Conservation (phyloP, 2,329 filamentous ascomycete species). For the Fusarium sp. region DNA sequence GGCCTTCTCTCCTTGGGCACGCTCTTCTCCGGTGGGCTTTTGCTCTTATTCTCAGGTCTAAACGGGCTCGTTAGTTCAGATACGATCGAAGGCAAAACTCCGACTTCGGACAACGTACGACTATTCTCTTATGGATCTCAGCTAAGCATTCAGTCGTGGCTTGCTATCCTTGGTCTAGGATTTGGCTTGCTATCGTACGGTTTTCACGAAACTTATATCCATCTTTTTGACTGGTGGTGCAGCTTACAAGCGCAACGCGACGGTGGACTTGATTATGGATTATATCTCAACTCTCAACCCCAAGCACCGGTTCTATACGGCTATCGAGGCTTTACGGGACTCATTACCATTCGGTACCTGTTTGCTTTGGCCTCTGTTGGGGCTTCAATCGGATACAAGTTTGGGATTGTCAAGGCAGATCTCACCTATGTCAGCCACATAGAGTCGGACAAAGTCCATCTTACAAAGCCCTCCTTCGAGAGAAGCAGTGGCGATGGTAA, state of each 20-base stretch:
- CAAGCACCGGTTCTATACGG: constrained; percentile 11
- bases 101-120: no score
- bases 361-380: background rate
- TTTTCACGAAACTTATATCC: constrained; percentile 13
- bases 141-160: constrained; percentile 17
- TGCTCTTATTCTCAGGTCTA: no score
- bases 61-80: no score
- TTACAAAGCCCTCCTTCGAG: no score
- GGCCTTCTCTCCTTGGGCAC: no score
- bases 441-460: no score
- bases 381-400: constrained; percentile 24
- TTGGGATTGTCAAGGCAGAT: constrained; percentile 3
- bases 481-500: no score
- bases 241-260: background rate
- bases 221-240: constrained; percentile 31
- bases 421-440: background rate
- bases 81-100: no score
- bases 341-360: constrained; percentile 3
- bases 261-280: constrained; percentile 16
- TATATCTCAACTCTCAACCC: constrained; percentile 16
- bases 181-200: constrained; percentile 22
- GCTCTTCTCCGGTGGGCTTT: no score
- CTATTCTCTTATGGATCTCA: background rate
- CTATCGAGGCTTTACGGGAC: background rate
- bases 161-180: constrained; percentile 16